Evolutionary conservation across 108 stramenopile species (phyloP), one percentile per base, ranked within the genome.

Genomic region (Thalassiosira profunda): DNA sequence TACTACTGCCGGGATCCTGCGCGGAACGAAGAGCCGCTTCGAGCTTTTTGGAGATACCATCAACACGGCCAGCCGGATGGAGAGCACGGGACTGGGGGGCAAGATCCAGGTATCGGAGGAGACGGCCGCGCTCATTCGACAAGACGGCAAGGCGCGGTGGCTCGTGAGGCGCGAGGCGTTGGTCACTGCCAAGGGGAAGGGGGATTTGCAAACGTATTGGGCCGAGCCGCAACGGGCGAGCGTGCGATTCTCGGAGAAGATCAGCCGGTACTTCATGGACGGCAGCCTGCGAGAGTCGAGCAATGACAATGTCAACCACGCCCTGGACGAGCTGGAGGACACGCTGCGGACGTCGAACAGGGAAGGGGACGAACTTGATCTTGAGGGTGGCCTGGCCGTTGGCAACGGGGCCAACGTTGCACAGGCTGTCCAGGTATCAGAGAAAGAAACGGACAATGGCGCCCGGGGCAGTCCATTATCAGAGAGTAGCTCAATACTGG

Each of bases 31-130:
- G 33, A 73, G 82, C 14, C 79, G 84, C 12, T 87, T 85, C 20
- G 76, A 81, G 45, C 44, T 86, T 2, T 86, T 85, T 53, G 84
- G 84, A 8, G 84, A 85, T 46, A 86, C 85, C 1, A 75, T 86
- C 45, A 86, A 86, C 54, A 86, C 86, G 11, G 85, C 85, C 2
- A 67, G 79, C 11, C 61, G 78, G 42, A 83, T 83, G 85, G 85
- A 86, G 41, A 80, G 77, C 45, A 86, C 82, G n/a, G 75, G 85
- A 2, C 4, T 47, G 7, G 45, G 51, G 21, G 63, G 79, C 9
- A 82, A 67, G 63, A 85, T 85, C 20, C 84, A 85, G 43, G 74
- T 83, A 12, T 86, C 85, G n/a, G 76, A 66, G 20, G 68, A 82
- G 42, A 86, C 85, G 14, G 82, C 84, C 23, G 58, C 67, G 38